Evolutionary conservation across 345 rosid species (phyloP).

Genomic region (Nasturtium officinale): DNA sequence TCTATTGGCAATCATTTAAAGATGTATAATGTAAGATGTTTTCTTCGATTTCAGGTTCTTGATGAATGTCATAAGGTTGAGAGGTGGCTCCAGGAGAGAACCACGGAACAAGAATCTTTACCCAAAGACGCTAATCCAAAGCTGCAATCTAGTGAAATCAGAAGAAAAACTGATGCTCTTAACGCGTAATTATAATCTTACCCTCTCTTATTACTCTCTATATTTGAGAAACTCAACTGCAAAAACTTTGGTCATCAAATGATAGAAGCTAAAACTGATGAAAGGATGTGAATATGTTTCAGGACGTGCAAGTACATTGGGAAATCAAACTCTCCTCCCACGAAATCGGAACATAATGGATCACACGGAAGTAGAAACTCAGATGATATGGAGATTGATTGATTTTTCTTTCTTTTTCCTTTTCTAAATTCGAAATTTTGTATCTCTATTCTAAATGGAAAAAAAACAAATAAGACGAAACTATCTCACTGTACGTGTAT

Average conservation of each 20-base stretch:
- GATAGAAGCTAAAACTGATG: slow-evolving; percentile 12
- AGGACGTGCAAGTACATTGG: slow-evolving; percentile 48
- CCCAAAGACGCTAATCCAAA: slow-evolving; percentile 57
- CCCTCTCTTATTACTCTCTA: slow-evolving; percentile 3
- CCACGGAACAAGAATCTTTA: slow-evolving; percentile 51
- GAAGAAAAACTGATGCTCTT: slow-evolving; percentile 55
- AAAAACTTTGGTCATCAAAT: not conserved
- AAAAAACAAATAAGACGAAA: not conserved
- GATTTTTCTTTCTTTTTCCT: not conserved
- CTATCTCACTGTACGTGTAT: slow-evolving; percentile 13
- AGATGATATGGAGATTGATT: slow-evolving; percentile 45
- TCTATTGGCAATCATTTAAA: not conserved
- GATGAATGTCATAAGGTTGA: slow-evolving; percentile 69
- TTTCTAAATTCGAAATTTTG: not conserved
- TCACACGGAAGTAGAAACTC: slow-evolving; percentile 32
- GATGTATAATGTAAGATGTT: not conserved
- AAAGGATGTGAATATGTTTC: slow-evolving; percentile 29
- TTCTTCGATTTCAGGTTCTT: slow-evolving; percentile 48
- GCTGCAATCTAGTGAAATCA: slow-evolving; percentile 67
- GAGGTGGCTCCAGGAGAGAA: slow-evolving; percentile 70
- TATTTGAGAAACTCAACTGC: not conserved
- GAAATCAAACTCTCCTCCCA: slow-evolving; percentile 42
- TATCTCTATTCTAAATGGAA: slow-evolving; percentile 2
- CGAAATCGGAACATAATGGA: slow-evolving; percentile 33
- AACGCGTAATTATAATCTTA: slow-evolving; percentile 44